A percentile compares a stretch with the other conserved stretches of the same genome.
These are phyloP conservation scores for Erythrobasidium yunnanense DNA, from an alignment of 768 basidiomycete species.

Conservation along the genomic window DNA sequence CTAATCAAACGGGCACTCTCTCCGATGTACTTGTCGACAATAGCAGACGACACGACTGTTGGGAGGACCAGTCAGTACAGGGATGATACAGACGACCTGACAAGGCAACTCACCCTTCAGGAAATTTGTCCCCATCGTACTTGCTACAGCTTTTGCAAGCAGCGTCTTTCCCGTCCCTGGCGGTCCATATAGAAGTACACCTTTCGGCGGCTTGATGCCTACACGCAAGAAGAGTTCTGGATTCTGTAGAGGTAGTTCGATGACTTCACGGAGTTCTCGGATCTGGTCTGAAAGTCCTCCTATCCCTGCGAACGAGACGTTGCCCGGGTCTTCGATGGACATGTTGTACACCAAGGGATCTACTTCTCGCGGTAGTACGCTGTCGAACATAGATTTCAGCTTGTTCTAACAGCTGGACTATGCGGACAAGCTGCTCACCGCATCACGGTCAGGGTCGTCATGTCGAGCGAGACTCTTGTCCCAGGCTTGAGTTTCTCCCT, in stretches of 20 bases:
- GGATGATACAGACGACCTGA: neutral
- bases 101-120: conserved; percentile 59
- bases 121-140: conserved; percentile 94
- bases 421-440: conserved; percentile 43
- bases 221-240: conserved; percentile 92
- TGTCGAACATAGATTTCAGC: neutral
- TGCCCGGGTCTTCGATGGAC: conserved; percentile 95
- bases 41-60: conserved; percentile 83
- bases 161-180: conserved; percentile 95
- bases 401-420: neutral
- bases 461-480: conserved; percentile 91
- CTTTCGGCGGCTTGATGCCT: conserved; percentile 91
- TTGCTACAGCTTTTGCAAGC: conserved; percentile 88
- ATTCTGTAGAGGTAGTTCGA: conserved; percentile 84
- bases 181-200: conserved; percentile 83
- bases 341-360: conserved; percentile 99
- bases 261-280: conserved; percentile 90
- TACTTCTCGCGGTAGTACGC: conserved; percentile 85
- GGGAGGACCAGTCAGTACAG: neutral
- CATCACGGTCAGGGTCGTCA: conserved; percentile 99
- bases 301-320: conserved; percentile 89
- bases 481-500: conserved; percentile 81
- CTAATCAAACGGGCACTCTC: conserved; percentile 90
- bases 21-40: conserved; percentile 96
- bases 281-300: conserved; percentile 94